Conservation (phyloP, 177 flowering plant genomes). For the Vitis hybrid region DNA sequence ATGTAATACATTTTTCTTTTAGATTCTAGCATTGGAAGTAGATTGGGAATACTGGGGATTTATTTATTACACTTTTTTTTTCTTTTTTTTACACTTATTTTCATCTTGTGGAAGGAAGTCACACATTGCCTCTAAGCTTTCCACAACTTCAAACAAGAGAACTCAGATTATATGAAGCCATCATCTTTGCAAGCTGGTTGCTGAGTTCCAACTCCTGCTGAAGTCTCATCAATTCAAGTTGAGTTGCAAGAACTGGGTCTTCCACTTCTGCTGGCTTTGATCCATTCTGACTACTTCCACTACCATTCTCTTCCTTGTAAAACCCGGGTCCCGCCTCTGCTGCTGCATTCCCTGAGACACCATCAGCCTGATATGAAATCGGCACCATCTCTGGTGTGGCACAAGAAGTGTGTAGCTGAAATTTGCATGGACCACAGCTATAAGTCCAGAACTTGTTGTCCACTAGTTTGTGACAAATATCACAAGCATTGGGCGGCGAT, state of each 20-base stretch:
- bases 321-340: background rate
- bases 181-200: slow-evolving; percentile 11
- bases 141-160: too few relatives aligned
- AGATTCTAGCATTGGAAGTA: too few relatives aligned
- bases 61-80: too few relatives aligned
- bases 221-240: slow-evolving; percentile 2
- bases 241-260: too few relatives aligned
- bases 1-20: too few relatives aligned
- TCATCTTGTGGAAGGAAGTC: too few relatives aligned
- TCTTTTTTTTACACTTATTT: too few relatives aligned
- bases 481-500: slow-evolving; percentile 5
- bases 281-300: background rate
- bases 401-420: slow-evolving; percentile 16
- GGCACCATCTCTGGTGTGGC: slow-evolving; percentile 17
- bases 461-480: slow-evolving; percentile 7
- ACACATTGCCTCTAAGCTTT: too few relatives aligned
- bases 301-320: too few relatives aligned
- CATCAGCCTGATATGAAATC: slow-evolving; percentile 9
- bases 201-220: slow-evolving; percentile 13
- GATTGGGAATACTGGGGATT: too few relatives aligned
- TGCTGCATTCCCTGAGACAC: too few relatives aligned
- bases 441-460: slow-evolving; percentile 6
- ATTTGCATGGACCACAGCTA: slow-evolving; percentile 11
- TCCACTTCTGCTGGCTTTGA: background rate
- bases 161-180: slow-evolving; percentile 9